Evolutionary conservation across 495 filamentous ascomycete genomes (phyloP), one percentile per base, ranked within the genome.

Genomic region (Saxophila tyrrhenica): DNA sequence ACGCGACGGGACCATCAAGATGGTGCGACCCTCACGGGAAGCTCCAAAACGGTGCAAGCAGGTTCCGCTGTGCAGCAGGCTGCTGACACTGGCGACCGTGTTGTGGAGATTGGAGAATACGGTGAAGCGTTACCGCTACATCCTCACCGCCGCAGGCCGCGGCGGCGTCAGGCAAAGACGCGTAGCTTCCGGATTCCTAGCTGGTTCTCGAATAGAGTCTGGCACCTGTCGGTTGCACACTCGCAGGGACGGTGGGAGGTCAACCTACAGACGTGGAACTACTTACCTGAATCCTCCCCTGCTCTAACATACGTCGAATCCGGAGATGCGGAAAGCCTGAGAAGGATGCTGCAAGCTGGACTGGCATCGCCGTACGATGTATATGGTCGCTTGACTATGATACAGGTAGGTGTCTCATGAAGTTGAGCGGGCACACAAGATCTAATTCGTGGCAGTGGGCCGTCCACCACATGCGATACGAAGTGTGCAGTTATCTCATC

Each of bases 151-250:
- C 19, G n/a, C 17, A n/a, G 7, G 17, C 15, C 7, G n/a, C 7
- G 5, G 15, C 15, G 8, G 17, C 8, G 41, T n/a, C 41, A n/a
- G 8, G 41, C 16, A 7, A 44, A 5, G 15, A 3, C 41, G 8
- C 17, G 17, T n/a, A 5, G n/a, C 15, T 44, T 44, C 19, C 41
- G 41, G 7, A n/a, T 44, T 9, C 41, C 41, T n/a, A 44, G 41
- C n/a, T 44, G 41, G 41, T 44, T 44, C 41, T 44, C 41, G 41
- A 44, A 44, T 17, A 44, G n/a, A 44, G 41, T 44, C 7, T 44
- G 41, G 41, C 8, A 44, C 7, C 41, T 44, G 7, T 44, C 41
- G 41, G 15, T n/a, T 44, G 7, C 41, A 44, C 41, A 17, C 8
- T 44, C 41, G 3, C 41, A 17, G 19, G 41, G n/a, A 3, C 8